These are phyloP conservation scores for Capsicum baccatum DNA, from an alignment of 257 asterid species.

Conservation along the genomic window DNA sequence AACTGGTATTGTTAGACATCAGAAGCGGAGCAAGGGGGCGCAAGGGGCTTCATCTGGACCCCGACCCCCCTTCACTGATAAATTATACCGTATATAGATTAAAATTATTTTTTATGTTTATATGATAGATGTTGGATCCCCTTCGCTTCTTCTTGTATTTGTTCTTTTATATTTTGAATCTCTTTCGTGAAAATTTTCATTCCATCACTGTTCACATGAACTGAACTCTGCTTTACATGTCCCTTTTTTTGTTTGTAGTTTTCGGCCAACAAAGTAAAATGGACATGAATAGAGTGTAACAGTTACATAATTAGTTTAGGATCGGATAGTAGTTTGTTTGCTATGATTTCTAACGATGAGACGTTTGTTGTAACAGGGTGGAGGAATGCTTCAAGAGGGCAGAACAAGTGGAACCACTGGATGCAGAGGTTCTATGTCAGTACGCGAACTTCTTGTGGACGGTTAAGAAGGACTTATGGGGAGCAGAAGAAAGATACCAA, in stretches of 20 bases:
- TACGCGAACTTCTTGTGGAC: slow-evolving; percentile 87
- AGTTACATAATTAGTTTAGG: not conserved
- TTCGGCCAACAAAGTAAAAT: not conserved
- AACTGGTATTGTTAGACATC: not conserved
- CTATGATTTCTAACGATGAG: not conserved
- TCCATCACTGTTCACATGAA: not conserved
- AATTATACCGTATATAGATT: not conserved
- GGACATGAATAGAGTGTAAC: not conserved
- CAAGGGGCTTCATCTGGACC: not conserved
- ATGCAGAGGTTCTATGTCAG: slow-evolving; percentile 62
- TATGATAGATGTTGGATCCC: not conserved
- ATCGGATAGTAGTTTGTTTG: not conserved
- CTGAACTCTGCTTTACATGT: not conserved
- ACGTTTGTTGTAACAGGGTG: slow-evolving; percentile 54
- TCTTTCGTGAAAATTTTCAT: not conserved
- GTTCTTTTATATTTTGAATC: not conserved
- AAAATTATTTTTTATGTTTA: not conserved
- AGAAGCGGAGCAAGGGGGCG: not conserved
- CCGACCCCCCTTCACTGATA: not conserved
- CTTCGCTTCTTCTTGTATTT: not conserved
- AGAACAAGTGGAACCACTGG: slow-evolving; percentile 57
- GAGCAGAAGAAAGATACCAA: slow-evolving; percentile 75
- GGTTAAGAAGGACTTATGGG: slow-evolving; percentile 60
- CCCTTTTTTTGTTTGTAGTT: not conserved
- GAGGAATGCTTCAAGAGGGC: slow-evolving; percentile 88